Conservation (phyloP, 2,329 filamentous ascomycete species). For the Xylariomycetidae sp. region DNA sequence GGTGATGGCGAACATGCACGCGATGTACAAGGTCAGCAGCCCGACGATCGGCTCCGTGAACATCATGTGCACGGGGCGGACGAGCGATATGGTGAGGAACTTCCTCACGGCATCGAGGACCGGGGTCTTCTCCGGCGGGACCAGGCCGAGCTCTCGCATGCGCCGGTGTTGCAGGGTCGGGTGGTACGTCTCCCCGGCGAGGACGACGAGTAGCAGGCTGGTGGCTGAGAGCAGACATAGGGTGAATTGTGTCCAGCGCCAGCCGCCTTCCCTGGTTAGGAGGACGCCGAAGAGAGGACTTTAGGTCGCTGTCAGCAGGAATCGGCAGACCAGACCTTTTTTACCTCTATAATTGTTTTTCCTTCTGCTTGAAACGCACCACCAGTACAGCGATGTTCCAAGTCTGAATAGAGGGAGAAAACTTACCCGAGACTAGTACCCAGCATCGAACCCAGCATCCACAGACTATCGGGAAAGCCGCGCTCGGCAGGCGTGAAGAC, state of each 20-base stretch:
- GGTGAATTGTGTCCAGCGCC: conserved; percentile 52
- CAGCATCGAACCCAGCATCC: conserved; percentile 47
- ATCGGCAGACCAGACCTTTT: too few species aligned
- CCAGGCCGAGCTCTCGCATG: conserved; percentile 30
- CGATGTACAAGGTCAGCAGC: conserved; percentile 46
- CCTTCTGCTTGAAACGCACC: too few species aligned
- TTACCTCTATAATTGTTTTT: too few species aligned
- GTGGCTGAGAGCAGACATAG: conserved; percentile 41
- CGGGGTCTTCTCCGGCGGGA: conserved; percentile 19
- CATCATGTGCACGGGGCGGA: conserved; percentile 54
- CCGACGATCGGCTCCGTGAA: conserved; percentile 59
- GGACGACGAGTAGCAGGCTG: conserved; percentile 29
- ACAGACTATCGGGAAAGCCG: conserved; percentile 38
- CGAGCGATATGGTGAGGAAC: conserved; percentile 38
- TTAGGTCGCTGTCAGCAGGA: conserved; percentile 9
- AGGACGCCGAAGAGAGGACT: conserved; percentile 47
- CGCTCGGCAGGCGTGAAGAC: conserved; percentile 38
- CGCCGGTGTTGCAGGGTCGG: conserved; percentile 40
- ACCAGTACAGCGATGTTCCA: too few species aligned
- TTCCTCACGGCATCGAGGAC: conserved; percentile 18
- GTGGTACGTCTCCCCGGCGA: conserved; percentile 54
- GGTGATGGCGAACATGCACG: conserved; percentile 47
- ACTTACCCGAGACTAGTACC: conserved; percentile 48
- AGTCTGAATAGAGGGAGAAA: not conserved
- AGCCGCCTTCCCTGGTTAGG: conserved; percentile 38